Evolutionary conservation across 2,329 filamentous ascomycete genomes (phyloP), one percentile per base, ranked within the genome.

Genomic region (Pseudocercospora cruenta): DNA sequence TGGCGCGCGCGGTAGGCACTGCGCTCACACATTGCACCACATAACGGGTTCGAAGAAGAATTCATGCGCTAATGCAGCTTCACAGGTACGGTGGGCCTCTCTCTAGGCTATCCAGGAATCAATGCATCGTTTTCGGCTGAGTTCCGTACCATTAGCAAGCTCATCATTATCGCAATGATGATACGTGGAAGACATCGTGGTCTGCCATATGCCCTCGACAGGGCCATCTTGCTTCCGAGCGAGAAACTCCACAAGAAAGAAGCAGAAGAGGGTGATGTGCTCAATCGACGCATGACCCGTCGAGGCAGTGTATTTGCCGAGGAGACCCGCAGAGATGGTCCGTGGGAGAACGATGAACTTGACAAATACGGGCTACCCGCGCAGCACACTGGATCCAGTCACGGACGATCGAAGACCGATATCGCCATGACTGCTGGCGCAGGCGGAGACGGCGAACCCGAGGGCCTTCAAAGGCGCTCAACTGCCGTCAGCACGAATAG

Each of bases 51-150:
- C 31, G 31, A 2, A 33, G 9, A 8, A 33, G 33, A 36, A 14
- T 36, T 16, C 16, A n/a, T 39, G 3, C 6, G 47, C 51, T 55
- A 33, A 55, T 16, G 12, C 47, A 33, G 3, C 1, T 10, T 43
- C 28, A 19, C 31, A 58, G 55, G 55, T 14, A 99, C 95, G 0
- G 95, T 99, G 26, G 95, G 95, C 0, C 82, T 99, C 64, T 94
- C 90, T 58, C 85, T 99, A 16, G 95, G 95, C 5, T 97, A 94
- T 68, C 84, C 91, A 0, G 82, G 80, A 21, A 84, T 88, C 77
- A 91, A 97, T 78, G 86, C 93, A 0, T 93, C 91, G 0, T 93
- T 99, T 70, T 93, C 88, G 33, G 90, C 87, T 0, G 88, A 97
- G 72, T 97, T 99, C 78, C 87, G 85, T 12, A 85, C 89, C 0